Base-by-base conservation (phyloP, 768 basidiomycete genomes). In the Phanerodontia chrysosporium region DNA sequence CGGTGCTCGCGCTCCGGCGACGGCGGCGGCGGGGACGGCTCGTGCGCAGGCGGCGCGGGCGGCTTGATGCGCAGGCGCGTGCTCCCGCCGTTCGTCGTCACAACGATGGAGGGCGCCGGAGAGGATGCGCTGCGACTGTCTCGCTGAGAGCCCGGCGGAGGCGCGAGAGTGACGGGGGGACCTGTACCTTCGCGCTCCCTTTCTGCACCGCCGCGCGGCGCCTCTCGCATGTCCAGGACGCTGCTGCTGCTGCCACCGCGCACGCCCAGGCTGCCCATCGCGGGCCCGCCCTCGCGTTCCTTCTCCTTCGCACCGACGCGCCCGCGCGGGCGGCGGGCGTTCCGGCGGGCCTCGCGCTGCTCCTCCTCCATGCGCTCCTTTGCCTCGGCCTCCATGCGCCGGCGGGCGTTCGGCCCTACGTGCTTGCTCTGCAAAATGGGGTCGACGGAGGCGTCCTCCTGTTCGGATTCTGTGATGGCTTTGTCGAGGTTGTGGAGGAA, bases 11-110 rank as follows among this genome's bases (percentile, higher is more conserved):
- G 13, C 69, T 68, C 0, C 27, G 61, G 16, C 7, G 59, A 54
- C 18, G 61, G 56, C 35, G 55, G 59, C 9, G 60, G 55, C 24
- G 58, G 49, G 5, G 61, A 54, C 27, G 58, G 49, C 45, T 55
- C 51, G 25, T 58, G 63, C 21, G 65, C 49, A 42, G 51, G 60
- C 18, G 72, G 72, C 25, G 69, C 68, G 32, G 80, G 76, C 0
- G 81, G 78, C 58, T 81, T 82, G 57, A 82, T 74, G 58, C 82
- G 77, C 45, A 82, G 65, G 24, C 78, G 73, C 28, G 80, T 74
- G 12, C 49, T 51, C 29, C 49, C 49, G n/a, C 82, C 82, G n/a
- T 75, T 75, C 49, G 76, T 75, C 0, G 79, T 76, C 13, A 81
- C 76, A 28, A 81, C 66, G 16, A 79, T 52, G 25, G 58, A 42